Evolutionary conservation across 257 asterid genomes (phyloP), one percentile per base, ranked within the genome.

Genomic region (Gentiana dahurica): DNA sequence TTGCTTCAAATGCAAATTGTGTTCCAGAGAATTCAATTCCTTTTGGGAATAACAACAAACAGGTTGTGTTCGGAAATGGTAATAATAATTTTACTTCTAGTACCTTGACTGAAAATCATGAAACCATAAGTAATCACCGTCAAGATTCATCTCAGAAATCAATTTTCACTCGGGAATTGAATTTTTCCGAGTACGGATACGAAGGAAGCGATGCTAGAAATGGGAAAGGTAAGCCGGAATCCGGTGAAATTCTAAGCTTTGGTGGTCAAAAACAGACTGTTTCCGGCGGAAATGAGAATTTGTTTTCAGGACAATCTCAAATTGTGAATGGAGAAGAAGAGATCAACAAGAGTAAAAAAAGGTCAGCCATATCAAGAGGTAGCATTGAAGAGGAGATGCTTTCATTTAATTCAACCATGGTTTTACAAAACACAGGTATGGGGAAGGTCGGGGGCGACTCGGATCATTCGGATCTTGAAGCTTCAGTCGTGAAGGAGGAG

Each of bases 381-480:
- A 79, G 79, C 57, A 70, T 69, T 24, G 95, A 86, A 0, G 97
- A 86, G 34, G 97, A 93, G 1, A 80, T 83, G 79, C 79, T 83
- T 43, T 89, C 97, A 1, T 89, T 86, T 34, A 71, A 79, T 3
- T 85, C 97, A 0, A 91, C 94, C 7, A 86, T 77, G 59, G 55
- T 78, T n/a, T 55, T 81, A 34, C 83, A 84, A 34, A 51, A 80
- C 12, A 68, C 82, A 0, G 75, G 76, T 11, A 71, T 38, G 6
- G 75, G 69, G 62, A 84, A 79, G 67, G 77, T 75, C 4, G 68
- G 62, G 0, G 66, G 71, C 0, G 95, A 86, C 15, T 83, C 95
- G 0, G 95, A 86, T 36, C 89, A 85, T 33, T 89, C 97, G 0
- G 97, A 89, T 59, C 82, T 89, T 0, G 97, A 89, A 34, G 86